A percentile compares a stretch with the other conserved stretches of the same genome.
Evolutionary conservation across 2,329 filamentous ascomycete genomes (phyloP).

Genomic region (Cercospora zeae-maydis): DNA sequence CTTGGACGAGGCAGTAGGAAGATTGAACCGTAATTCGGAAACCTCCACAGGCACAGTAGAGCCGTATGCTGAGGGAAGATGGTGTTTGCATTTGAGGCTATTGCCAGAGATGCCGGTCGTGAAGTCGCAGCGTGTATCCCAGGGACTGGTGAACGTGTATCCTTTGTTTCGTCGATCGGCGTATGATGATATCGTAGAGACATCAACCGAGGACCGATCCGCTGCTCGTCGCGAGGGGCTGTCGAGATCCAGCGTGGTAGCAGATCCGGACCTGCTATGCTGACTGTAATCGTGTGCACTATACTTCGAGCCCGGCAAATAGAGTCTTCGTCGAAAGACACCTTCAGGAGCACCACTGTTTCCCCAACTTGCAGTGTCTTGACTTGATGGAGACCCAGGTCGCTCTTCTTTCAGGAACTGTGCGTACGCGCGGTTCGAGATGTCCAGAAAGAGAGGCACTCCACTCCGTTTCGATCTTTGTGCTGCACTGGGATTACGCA

Average conservation of each 20-base stretch:
- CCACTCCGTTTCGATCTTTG: conserved; percentile 39
- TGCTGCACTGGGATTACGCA: conserved; percentile 30
- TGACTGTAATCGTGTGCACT: conserved; percentile 42
- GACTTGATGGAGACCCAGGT: conserved; percentile 29
- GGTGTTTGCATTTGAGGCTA: conserved; percentile 35
- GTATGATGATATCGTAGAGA: conserved; percentile 12
- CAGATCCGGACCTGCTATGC: conserved; percentile 19
- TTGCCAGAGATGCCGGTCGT: conserved; percentile 71
- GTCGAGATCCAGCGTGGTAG: conserved; percentile 9
- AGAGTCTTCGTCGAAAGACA: conserved; percentile 46
- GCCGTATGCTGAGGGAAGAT: conserved; percentile 33
- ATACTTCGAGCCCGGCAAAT: conserved; percentile 46
- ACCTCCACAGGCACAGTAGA: conserved; percentile 48
- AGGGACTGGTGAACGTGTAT: conserved; percentile 79
- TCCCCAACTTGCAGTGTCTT: conserved; percentile 23
- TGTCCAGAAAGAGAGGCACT: conserved; percentile 51
- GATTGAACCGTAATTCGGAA: conserved; percentile 86
- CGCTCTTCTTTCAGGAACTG: conserved; percentile 49
- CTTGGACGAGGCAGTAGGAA: conserved; percentile 55
- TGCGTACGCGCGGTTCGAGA: conserved; percentile 58
- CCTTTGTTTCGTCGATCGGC: conserved; percentile 52
- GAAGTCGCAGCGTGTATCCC: conserved; percentile 85
- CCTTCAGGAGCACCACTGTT: conserved; percentile 32
- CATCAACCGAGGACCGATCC: background rate
- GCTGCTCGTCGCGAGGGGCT: background rate